phyloP scores from a whole-genome alignment of 2,329 filamentous ascomycete genomes.

The Exophiala sideris region DNA sequence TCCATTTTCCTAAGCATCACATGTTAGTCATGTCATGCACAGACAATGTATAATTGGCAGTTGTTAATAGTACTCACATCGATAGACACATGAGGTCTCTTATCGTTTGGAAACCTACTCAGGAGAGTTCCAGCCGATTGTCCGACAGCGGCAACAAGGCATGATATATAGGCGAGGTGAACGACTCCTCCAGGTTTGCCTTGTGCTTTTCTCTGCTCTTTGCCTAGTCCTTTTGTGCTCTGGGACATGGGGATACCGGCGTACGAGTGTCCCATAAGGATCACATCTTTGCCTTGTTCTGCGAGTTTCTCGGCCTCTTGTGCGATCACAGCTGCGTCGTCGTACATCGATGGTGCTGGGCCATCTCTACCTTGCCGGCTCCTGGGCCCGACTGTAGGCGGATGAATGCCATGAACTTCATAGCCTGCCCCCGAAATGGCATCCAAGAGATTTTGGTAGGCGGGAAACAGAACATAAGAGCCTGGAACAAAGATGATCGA shows the following conservation, averaged over 20 bases:
- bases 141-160: slow-evolving; percentile 34
- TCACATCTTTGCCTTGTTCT: slow-evolving; percentile 35
- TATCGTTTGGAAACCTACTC: neutral
- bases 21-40: neutral
- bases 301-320: slow-evolving; percentile 27
- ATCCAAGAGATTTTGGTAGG: neutral
- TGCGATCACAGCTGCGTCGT: slow-evolving; percentile 33
- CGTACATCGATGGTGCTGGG: slow-evolving; percentile 28
- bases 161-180: slow-evolving; percentile 34
- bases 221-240: slow-evolving; percentile 31
- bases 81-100: neutral
- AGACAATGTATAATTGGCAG: neutral
- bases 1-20: slow-evolving; percentile 15
- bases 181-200: slow-evolving; percentile 34
- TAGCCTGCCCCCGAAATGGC: neutral
- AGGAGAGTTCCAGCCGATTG: neutral
- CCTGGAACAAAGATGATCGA: neutral
- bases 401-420: neutral
- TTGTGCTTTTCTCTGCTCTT: slow-evolving; percentile 28
- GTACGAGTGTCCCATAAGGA: slow-evolving; percentile 37
- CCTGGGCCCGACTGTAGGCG: neutral
- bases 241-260: slow-evolving; percentile 34
- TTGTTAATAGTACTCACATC: neutral
- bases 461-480: neutral
- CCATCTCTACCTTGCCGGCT: neutral